phyloP scores from a whole-genome alignment of 345 rosid species.

The Leavenworthia alabamica region DNA sequence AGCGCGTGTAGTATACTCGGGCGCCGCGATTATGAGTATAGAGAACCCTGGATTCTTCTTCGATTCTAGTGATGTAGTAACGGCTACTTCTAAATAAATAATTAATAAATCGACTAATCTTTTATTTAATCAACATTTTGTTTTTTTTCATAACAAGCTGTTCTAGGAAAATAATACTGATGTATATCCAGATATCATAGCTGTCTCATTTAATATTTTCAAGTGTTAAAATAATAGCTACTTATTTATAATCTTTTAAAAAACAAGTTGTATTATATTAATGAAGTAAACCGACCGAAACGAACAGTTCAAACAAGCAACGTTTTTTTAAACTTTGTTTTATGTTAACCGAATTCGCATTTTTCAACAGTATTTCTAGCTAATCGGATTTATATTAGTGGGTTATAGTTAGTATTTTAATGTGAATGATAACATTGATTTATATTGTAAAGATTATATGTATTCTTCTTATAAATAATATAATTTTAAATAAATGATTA shows the following conservation, averaged over 20 bases:
- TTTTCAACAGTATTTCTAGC: neutral
- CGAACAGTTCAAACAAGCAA: too few relatives aligned
- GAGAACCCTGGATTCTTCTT: neutral
- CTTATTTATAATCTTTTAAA: neutral
- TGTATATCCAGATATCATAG: slow-evolving; percentile 18
- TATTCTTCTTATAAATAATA: neutral
- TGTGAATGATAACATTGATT: neutral
- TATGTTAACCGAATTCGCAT: neutral
- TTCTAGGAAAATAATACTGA: neutral
- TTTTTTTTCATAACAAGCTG: neutral
- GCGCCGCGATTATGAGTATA: neutral
- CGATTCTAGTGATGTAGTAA: slow-evolving; percentile 19
- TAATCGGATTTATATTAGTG: neutral
- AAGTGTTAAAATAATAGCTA: neutral
- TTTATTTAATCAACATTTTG: neutral
- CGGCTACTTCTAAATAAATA: slow-evolving; percentile 9
- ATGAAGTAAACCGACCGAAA: neutral
- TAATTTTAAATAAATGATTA: neutral
- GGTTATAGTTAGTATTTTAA: slow-evolving; percentile 1
- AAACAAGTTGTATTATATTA: neutral
- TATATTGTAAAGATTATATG: neutral
- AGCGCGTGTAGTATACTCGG: neutral
- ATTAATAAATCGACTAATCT: neutral
- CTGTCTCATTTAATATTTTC: slow-evolving; percentile 10
- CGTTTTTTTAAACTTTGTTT: too few relatives aligned